Percentiles rank a stretch among this genome's conserved stretches.
Evolutionary conservation across 2,329 filamentous ascomycete genomes (phyloP).

Genomic region (Cladorrhinum sp.): DNA sequence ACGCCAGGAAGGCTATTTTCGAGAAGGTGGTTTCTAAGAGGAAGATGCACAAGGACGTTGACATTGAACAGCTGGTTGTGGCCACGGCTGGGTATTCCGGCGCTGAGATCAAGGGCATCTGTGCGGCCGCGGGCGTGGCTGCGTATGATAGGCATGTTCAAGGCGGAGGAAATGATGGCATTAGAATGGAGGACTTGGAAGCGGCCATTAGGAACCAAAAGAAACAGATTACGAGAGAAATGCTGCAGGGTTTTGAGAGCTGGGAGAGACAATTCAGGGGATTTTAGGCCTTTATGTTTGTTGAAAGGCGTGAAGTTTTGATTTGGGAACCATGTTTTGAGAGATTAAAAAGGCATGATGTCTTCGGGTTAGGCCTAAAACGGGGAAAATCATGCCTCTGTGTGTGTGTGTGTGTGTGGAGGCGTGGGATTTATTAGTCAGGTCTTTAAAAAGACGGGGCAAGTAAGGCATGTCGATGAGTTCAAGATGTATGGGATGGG

Average conservation of each 20-base stretch:
- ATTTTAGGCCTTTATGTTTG: constrained; percentile 5
- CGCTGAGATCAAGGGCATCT: constrained; percentile 68
- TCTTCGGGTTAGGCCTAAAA: too few species aligned
- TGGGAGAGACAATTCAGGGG: constrained; percentile 47
- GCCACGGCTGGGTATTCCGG: constrained; percentile 77
- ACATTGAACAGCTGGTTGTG: constrained; percentile 60
- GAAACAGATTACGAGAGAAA: constrained; percentile 56
- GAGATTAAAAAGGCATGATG: too few species aligned
- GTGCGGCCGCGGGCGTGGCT: constrained; percentile 43
- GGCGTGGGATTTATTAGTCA: too few species aligned
- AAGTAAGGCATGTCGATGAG: too few species aligned
- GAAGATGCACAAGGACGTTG: constrained; percentile 59
- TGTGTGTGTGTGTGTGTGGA: too few species aligned
- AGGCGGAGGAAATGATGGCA: constrained; percentile 12
- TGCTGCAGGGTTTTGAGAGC: constrained; percentile 56
- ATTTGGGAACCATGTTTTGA: too few species aligned
- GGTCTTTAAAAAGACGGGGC: too few species aligned
- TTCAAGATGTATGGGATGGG: too few species aligned
- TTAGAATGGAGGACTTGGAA: constrained; percentile 38
- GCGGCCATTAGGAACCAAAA: constrained; percentile 45
- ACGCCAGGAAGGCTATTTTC: constrained; percentile 75
- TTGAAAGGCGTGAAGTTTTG: too few species aligned
- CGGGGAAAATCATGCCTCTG: too few species aligned
- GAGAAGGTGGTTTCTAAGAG: constrained; percentile 62
- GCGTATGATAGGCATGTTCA: constrained; percentile 37